Evolutionary conservation across 1,139 yeast species (phyloP), one percentile per base, ranked within the genome.

Genomic region (Kodamaea plutei): DNA sequence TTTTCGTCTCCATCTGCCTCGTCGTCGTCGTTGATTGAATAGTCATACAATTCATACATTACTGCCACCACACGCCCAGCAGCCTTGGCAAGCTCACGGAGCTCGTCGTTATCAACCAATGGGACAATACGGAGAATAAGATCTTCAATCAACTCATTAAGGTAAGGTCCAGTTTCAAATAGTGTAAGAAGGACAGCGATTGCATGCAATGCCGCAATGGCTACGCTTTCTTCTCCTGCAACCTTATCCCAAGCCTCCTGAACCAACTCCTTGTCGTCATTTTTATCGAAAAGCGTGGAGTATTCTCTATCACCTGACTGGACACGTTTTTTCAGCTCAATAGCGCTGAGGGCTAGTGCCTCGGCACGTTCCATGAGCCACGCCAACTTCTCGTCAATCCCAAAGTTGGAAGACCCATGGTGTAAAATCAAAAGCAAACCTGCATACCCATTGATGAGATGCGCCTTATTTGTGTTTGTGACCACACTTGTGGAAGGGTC

Each of bases 61-160:
- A 82, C 62, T 1, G 82, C 91, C 39, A 79, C 61, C 5, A 79
- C 60, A 50, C 82, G 61, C 20, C 79, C 80, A 8, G 78, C 72
- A 20, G 88, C 75, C 48, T 73, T 55, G 29, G 71, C 44, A 39
- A 64, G 50, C 34, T 73, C 66, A 32, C 60, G 43, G 38, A 51
- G 57, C 20, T 53, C 58, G 21, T 71, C 77, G 40, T 65, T 60
- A 34, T 67, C 73, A 18, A 72, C 52, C 26, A 69, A 54, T 5
- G 63, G 58, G 9, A 69, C 56, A 13, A 69, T 46, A 29, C 67
- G 69, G 5, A 58, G 48, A 18, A 62, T 47, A 35, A 69, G 44
- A 25, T 59, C 64, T 29, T 64, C 64, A 6, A 67, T 36, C 2
- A 61, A 33, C 32, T 70, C 76, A 44, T 73, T 73, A 25, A 69